Evolutionary conservation across 148 eudicot species (phyloP), one percentile per base, ranked within the genome.

Genomic region (Vaccinium macrocarpon): DNA sequence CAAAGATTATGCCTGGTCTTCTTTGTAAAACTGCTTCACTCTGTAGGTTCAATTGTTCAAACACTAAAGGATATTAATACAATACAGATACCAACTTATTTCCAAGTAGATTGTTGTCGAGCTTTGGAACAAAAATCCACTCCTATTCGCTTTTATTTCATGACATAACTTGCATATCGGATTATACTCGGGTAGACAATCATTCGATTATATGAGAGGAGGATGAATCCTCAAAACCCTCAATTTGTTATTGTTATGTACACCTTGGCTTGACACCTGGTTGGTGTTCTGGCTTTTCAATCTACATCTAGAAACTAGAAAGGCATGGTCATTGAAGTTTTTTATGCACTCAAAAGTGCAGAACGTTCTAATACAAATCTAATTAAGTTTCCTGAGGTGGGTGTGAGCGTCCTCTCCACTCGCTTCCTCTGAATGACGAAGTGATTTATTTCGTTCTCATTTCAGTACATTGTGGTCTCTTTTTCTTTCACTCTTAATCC

Each of bases 201-300:
- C 71, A 61, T 19, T 61, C 32, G 25, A 25, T 5, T 23, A 9
- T 2, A 23, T 23, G 15, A 66, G 32, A 66, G 71, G 15, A 66
- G 9, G 25, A 66, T 23, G 35, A 25, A 66, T 21, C 66, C 66
- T 19, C 9, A 21, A 19, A 19, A 23, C 73, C 73, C 73, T 68
- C 8, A 68, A 23, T 68, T 12, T 68, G 16, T 68, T 13, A 68
- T 68, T 68, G 73, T 27, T 27, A 25, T 68, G 18, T 13, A 27
- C 16, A 27, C 16, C 16, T 4, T 12, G 72, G 72, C 15, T 66
- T 15, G 0, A 35, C 73, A 15, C 38, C 18, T 66, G 0, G 9
- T 35, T 72, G 49, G 49, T 35, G 76, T 72, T 72, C 49, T 72
- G 76, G 76, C 76, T 72, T 21, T 32, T 72, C n/a, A 72, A 14